A percentile compares a stretch with the other conserved stretches of the same genome.
phyloP scores from a whole-genome alignment of 1,139 yeast genomes.

The Taphrina sp. region DNA sequence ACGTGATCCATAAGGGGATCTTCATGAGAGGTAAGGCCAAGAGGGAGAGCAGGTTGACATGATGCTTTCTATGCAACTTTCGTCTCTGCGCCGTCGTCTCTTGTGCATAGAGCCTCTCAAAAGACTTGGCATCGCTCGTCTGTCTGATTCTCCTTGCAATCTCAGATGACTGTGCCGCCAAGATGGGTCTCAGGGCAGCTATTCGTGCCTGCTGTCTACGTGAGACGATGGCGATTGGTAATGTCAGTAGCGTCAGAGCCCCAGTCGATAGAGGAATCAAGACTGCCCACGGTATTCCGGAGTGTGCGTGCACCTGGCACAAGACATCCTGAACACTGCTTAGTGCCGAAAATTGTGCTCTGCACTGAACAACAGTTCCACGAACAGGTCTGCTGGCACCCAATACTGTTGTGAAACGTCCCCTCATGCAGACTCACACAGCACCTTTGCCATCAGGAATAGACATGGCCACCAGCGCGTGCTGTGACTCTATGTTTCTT shows the following conservation, averaged over 20 bases:
- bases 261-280: constrained; percentile 15
- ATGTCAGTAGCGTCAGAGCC: constrained; percentile 14
- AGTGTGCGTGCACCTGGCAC: constrained; percentile 4
- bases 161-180: background rate
- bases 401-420: no score
- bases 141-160: background rate
- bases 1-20: constrained; percentile 19
- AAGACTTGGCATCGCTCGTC: background rate
- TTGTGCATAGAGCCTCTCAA: background rate
- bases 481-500: no score
- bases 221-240: constrained; percentile 23
- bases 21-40: constrained; percentile 21
- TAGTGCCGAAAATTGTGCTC: constrained; percentile 14
- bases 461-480: no score
- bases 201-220: constrained; percentile 8
- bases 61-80: constrained; percentile 5
- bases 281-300: constrained; percentile 8
- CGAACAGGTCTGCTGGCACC: no score
- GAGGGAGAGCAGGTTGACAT: constrained; percentile 5
- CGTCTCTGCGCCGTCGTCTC: background rate
- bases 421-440: no score
- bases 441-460: no score
- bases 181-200: constrained; percentile 18
- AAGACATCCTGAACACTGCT: constrained; percentile 1
- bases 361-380: no score